A percentile compares a stretch with the other conserved stretches of the same genome.
phyloP scores from a whole-genome alignment of 1,139 yeast species.

The Yamadazyma spencermartinsiae region DNA sequence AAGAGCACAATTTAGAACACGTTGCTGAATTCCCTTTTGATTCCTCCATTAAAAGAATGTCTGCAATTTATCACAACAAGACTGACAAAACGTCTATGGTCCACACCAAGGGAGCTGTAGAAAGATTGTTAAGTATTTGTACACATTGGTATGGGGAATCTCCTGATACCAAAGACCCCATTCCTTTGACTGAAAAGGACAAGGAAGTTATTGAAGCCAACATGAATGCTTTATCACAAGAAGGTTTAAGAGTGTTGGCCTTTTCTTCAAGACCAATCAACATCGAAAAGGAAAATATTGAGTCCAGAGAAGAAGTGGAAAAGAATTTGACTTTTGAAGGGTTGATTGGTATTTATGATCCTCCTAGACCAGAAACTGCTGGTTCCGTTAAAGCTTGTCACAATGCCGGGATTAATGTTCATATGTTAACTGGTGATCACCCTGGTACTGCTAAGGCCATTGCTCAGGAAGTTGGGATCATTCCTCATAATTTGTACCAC shows the following conservation, averaged over 20 bases:
- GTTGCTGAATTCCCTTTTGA: conserved; percentile 76
- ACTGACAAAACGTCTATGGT: conserved; percentile 35
- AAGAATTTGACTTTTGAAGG: conserved; percentile 62
- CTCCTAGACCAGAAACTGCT: conserved; percentile 75
- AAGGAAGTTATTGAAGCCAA: conserved; percentile 49
- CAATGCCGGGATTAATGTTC: conserved; percentile 76
- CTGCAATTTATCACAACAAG: conserved; percentile 50
- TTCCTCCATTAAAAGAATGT: conserved; percentile 75
- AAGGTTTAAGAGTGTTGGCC: conserved; percentile 76
- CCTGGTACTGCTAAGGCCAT: conserved; percentile 81
- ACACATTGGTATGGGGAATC: conserved; percentile 48
- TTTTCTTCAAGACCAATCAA: conserved; percentile 50
- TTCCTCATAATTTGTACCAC: conserved; percentile 68
- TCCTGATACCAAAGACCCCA: conserved; percentile 21
- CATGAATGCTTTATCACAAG: conserved; percentile 62
- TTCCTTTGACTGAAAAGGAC: conserved; percentile 41
- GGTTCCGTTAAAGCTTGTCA: conserved; percentile 69
- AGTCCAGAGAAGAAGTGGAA: conserved; percentile 55
- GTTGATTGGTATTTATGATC: conserved; percentile 78
- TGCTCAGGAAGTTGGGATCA: conserved; percentile 82
- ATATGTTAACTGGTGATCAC: conserved; percentile 86
- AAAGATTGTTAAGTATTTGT: conserved; percentile 63
- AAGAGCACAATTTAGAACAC: conserved; percentile 36
- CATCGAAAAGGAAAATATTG: conserved; percentile 17
- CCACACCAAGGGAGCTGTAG: conserved; percentile 80